Evolutionary conservation across 1,139 yeast species (phyloP), one percentile per base, ranked within the genome.

Genomic region (Geotrichum klebahnii): DNA sequence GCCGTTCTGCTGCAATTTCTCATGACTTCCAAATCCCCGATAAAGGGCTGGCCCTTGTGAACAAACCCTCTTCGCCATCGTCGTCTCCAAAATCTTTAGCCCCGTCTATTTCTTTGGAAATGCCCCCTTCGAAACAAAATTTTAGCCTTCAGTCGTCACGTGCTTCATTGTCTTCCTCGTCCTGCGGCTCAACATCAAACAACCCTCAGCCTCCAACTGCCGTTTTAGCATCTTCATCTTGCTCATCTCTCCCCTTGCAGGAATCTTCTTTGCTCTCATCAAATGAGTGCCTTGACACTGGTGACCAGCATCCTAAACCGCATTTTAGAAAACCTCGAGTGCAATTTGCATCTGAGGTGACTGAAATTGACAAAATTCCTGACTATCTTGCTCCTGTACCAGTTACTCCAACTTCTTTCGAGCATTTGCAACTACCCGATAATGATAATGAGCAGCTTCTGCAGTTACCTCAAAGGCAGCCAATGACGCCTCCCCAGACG

Each of bases 1-100:
- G 70, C 24, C 60, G 70, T 23, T 64, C 68, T 3, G 70, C 65
- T 2, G 70, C 70, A 9, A 64, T 67, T 9, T 61, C 65, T 17
- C 57, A 57, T 35, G 65, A 61, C 45, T 57, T 59, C 31, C 52
- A 47, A 14, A 31, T 38, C 23, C 31, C 48, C 22, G 43, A 50
- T 5, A 44, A 47, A 6, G 23, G 39, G 42, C 43, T 28, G 32
- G 43, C 38, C 34, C 46, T 41, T 4, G 26, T 42, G 19, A 34
- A 42, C 19, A 36, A 26, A 3, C 19, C 40, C n/a, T 28, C 43
- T 12, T 29, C 46, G 41, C n/a, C 52, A 50, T 14, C 46, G 40
- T 19, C 39, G 41, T 12, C 36, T 45, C 39, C n/a, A n/a, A n/a
- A n/a, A 46, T 26, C 45, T 17, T 29, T 31, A 16, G 39, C 41